These are phyloP conservation scores for Populus deltoides DNA, from an alignment of 345 rosid genomes.

Conservation along the genomic window DNA sequence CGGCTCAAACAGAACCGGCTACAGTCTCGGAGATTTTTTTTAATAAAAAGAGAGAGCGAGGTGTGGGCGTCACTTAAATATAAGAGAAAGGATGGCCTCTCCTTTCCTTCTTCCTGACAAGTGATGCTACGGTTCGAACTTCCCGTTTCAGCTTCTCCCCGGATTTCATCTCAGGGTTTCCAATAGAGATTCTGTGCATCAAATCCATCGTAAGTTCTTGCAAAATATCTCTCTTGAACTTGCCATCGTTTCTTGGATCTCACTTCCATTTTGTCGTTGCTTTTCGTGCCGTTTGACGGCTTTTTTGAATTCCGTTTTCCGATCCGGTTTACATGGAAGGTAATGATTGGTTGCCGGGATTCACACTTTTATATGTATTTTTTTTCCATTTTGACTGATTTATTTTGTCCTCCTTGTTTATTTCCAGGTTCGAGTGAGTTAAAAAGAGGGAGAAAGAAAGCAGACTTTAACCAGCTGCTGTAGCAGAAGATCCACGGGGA, in stretches of 20 bases:
- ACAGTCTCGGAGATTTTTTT: background rate
- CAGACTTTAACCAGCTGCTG: background rate
- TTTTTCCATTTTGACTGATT: too few relatives aligned
- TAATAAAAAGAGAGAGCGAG: background rate
- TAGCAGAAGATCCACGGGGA: background rate
- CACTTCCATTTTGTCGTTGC: background rate
- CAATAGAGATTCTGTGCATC: background rate
- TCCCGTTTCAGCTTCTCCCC: constrained; percentile 23
- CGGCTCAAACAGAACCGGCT: background rate
- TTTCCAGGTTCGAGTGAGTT: background rate
- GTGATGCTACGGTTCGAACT: constrained; percentile 32
- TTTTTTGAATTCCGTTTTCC: background rate
- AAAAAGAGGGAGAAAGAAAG: background rate
- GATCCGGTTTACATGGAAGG: constrained; percentile 35
- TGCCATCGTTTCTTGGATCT: constrained; percentile 4
- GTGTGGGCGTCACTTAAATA: background rate
- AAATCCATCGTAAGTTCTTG: background rate
- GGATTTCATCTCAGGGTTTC: constrained; percentile 13
- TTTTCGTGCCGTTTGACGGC: background rate
- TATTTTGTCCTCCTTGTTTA: background rate
- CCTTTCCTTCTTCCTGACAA: background rate
- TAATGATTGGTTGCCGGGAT: constrained; percentile 23
- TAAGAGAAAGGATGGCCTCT: background rate
- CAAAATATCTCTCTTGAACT: background rate
- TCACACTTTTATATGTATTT: background rate